Conservation (phyloP, 1,139 yeast genomes). For the Kazachstania sp. region DNA sequence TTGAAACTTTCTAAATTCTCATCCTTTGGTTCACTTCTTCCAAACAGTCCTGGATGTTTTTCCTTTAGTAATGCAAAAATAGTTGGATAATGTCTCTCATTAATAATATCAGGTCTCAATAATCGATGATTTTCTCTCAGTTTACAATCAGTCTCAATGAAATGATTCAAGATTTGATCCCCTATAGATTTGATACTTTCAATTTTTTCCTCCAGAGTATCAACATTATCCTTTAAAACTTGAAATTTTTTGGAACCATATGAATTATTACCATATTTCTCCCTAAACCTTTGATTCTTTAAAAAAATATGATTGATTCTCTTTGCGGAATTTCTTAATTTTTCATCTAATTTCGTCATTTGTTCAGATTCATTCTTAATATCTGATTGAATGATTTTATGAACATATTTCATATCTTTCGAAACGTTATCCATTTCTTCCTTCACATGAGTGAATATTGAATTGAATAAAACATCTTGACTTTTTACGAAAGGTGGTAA, state of each 20-base stretch:
- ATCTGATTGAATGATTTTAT: slow-evolving; percentile 18
- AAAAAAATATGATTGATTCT: slow-evolving; percentile 18
- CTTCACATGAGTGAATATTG: slow-evolving; percentile 20
- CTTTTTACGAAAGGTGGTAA: slow-evolving; percentile 12
- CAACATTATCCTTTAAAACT: slow-evolving; percentile 1
- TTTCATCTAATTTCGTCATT: slow-evolving; percentile 18
- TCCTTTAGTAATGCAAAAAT: slow-evolving; percentile 16
- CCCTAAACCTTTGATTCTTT: slow-evolving; percentile 13
- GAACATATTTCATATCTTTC: slow-evolving; percentile 16
- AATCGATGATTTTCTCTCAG: slow-evolving; percentile 13
- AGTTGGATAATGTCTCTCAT: slow-evolving; percentile 22
- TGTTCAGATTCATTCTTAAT: slow-evolving; percentile 20
- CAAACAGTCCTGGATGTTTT: slow-evolving; percentile 5
- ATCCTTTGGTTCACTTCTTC: not conserved
- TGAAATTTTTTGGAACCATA: slow-evolving; percentile 8
- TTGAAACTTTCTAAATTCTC: too few relatives aligned
- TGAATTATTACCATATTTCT: slow-evolving; percentile 5
- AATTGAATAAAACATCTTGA: slow-evolving; percentile 12
- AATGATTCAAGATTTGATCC: slow-evolving; percentile 2
- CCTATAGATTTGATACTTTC: not conserved
- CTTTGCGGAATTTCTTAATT: slow-evolving; percentile 18
- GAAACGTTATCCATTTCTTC: slow-evolving; percentile 19
- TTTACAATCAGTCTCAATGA: slow-evolving; percentile 12
- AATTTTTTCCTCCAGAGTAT: slow-evolving; percentile 1
- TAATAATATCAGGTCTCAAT: slow-evolving; percentile 14